Evolutionary conservation across 1,284 basidiomycete species (phyloP).

Genomic region (Malassezia dermatis): DNA sequence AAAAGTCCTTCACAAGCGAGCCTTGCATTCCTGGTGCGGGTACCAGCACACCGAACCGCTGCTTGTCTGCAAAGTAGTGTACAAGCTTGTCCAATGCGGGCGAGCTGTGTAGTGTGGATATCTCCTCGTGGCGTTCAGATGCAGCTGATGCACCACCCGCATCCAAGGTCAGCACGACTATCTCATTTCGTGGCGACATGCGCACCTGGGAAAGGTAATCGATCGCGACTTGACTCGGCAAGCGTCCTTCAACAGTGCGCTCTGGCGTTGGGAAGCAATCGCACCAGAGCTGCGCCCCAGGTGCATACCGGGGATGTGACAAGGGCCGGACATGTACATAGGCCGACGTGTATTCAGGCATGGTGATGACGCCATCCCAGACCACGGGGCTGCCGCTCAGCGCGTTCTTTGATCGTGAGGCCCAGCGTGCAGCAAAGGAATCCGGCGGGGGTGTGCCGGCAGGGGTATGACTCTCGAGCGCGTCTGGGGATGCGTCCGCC

Average conservation of each 20-base stretch:
- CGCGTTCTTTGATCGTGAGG: constrained; percentile 10
- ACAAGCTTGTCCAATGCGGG: constrained; percentile 22
- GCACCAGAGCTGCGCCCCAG: constrained; percentile 17
- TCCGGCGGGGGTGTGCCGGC: constrained; percentile 21
- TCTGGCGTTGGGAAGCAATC: constrained; percentile 29
- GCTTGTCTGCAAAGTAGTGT: constrained; percentile 21
- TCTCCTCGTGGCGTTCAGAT: not conserved
- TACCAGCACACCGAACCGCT: constrained; percentile 36
- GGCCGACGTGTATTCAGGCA: constrained; percentile 40
- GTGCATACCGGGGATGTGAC: constrained; percentile 20
- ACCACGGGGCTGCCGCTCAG: constrained; percentile 20
- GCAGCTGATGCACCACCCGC: constrained; percentile 14
- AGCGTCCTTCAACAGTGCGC: constrained; percentile 35
- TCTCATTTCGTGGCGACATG: constrained; percentile 31
- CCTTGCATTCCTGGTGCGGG: constrained; percentile 20
- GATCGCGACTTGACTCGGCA: constrained; percentile 31
- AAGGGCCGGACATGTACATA: constrained; percentile 37
- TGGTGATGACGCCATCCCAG: constrained; percentile 44
- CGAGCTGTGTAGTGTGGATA: constrained; percentile 18
- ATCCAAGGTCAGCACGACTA: constrained; percentile 32
- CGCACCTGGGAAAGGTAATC: constrained; percentile 39
- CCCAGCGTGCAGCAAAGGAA: constrained; percentile 7
- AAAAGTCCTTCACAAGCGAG: constrained; percentile 44
- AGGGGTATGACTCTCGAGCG: constrained; percentile 6
- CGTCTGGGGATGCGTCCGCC: not conserved